Conservation (phyloP, 495 filamentous ascomycete species). For the Ascodesmis nigricans region DNA sequence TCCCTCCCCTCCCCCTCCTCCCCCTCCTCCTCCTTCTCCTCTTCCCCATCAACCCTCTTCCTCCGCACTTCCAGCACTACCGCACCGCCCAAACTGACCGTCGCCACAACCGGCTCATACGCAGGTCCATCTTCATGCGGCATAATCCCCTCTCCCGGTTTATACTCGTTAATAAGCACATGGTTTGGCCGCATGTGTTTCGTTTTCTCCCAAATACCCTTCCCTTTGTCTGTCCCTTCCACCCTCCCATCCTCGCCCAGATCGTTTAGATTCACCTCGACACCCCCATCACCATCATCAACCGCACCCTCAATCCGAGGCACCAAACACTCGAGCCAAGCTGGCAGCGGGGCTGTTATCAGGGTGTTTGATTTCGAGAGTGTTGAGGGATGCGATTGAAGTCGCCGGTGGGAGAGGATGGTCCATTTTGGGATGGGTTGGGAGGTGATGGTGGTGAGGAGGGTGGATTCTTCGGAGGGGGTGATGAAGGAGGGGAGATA, state of each 20-base stretch:
- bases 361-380: conserved; percentile 45
- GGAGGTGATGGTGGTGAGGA: conserved; percentile 34
- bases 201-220: conserved; percentile 42
- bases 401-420: conserved; percentile 56
- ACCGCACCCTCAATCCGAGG: conserved; percentile 37
- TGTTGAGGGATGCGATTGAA: conserved; percentile 75
- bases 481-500: conserved; percentile 81
- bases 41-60: conserved; percentile 30
- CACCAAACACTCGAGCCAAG: conserved; percentile 50
- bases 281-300: no score
- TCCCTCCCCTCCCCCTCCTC: conserved; percentile 17
- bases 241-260: no score
- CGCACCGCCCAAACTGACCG: conserved; percentile 57
- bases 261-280: no score
- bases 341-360: conserved; percentile 54
- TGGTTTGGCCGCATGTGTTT: conserved; percentile 70
- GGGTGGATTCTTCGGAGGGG: conserved; percentile 42
- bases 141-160: conserved; percentile 77
- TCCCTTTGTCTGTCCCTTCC: no score
- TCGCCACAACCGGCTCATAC: conserved; percentile 73
- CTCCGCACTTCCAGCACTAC: conserved; percentile 60
- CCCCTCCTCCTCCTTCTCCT: not conserved
- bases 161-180: conserved; percentile 83
- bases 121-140: conserved; percentile 82
- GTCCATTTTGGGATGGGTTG: conserved; percentile 68